These are phyloP conservation scores for Pseudogymnoascus sp. DNA, from an alignment of 2,329 filamentous ascomycete genomes.

Conservation along the genomic window DNA sequence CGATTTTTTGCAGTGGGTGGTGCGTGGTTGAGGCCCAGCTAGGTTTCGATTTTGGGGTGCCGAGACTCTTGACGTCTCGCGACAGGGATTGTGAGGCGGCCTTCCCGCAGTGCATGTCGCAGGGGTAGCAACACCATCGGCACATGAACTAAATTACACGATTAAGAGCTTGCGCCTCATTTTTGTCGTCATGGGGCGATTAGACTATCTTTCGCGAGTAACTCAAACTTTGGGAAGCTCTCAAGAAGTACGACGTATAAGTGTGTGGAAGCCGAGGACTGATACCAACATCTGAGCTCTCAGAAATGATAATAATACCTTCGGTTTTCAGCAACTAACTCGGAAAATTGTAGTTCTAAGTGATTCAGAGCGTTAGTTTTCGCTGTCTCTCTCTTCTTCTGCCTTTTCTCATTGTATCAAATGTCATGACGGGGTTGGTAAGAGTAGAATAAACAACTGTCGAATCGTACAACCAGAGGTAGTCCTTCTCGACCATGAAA, in stretches of 20 bases:
- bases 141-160: background rate
- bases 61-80: constrained; percentile 6
- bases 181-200: background rate
- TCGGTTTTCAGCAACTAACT: too few species aligned
- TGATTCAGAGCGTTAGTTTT: too few species aligned
- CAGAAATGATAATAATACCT: too few species aligned
- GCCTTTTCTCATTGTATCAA: too few species aligned
- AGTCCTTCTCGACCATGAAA: too few species aligned
- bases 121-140: background rate
- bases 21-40: background rate
- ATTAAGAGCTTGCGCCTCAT: background rate
- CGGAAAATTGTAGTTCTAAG: too few species aligned
- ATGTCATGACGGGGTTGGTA: too few species aligned
- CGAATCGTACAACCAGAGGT: too few species aligned
- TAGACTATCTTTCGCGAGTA: background rate
- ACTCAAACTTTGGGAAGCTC: background rate
- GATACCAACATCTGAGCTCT: too few species aligned
- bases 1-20: background rate
- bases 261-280: background rate
- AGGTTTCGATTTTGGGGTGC: background rate
- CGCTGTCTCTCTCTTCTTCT: too few species aligned
- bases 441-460: too few species aligned
- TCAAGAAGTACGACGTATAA: background rate
- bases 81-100: constrained; percentile 5
- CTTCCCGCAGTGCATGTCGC: constrained; percentile 1